phyloP scores from a whole-genome alignment of 2,329 filamentous ascomycete species.

The Pseudopyricularia cyperi region DNA sequence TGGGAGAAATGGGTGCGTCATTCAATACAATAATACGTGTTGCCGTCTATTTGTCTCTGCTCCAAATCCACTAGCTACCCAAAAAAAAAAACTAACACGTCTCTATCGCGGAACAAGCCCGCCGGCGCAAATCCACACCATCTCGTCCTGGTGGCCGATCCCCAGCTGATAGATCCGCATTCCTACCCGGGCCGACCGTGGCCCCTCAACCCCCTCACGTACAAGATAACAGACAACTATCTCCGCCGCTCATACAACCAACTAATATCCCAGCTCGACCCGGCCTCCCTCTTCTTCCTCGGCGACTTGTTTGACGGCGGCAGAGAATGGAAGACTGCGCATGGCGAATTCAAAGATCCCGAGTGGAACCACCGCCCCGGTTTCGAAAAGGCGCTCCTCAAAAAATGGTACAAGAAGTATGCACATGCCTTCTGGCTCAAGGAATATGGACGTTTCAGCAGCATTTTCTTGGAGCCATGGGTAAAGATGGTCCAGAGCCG shows the following conservation, averaged over 20 bases:
- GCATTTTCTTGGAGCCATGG: conserved; percentile 68
- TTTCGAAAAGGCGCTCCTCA: conserved; percentile 39
- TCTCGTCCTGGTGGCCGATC: conserved; percentile 75
- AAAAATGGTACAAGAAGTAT: conserved; percentile 62
- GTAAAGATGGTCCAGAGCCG: conserved; percentile 37
- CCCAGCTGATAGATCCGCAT: conserved; percentile 84
- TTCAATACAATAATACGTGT: background rate
- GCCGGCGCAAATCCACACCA: conserved; percentile 67
- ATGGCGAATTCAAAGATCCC: conserved; percentile 45
- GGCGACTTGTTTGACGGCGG: conserved; percentile 95
- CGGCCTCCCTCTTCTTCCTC: conserved; percentile 80
- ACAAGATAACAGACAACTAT: conserved; percentile 72
- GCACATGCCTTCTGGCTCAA: conserved; percentile 72
- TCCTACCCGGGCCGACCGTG: conserved; percentile 76
- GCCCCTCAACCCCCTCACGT: conserved; percentile 39
- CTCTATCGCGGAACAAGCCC: conserved; percentile 41
- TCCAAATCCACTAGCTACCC: background rate
- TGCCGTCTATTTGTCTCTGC: background rate
- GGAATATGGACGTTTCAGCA: conserved; percentile 77
- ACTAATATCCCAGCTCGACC: conserved; percentile 62
- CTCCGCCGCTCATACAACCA: conserved; percentile 70
- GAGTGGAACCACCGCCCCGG: conserved; percentile 41
- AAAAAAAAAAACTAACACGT: background rate
- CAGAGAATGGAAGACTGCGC: conserved; percentile 75
- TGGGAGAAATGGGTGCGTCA: conserved; percentile 85